phyloP scores from a whole-genome alignment of 2,329 filamentous ascomycete genomes.

The Penicillium glabrum region DNA sequence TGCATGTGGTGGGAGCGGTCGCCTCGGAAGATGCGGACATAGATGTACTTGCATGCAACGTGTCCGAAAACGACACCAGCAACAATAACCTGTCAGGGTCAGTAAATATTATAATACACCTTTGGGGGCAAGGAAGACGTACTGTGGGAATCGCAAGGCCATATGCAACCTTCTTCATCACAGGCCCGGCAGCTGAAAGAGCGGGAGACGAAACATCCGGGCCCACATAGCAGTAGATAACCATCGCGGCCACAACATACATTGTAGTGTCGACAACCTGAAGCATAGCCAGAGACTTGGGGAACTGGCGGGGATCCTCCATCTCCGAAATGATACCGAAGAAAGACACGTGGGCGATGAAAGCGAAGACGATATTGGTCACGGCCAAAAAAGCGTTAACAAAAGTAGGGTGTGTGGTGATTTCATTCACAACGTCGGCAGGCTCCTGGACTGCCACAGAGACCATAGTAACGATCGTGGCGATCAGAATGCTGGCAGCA shows the following conservation, averaged over 20 bases:
- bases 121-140: not conserved
- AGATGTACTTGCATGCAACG: constrained; percentile 65
- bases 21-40: constrained; percentile 57
- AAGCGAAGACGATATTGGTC: constrained; percentile 69
- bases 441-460: constrained; percentile 56
- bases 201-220: constrained; percentile 62
- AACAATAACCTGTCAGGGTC: constrained; percentile 53
- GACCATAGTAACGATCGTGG: constrained; percentile 65
- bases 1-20: constrained; percentile 55
- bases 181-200: constrained; percentile 58
- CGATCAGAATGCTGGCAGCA: constrained; percentile 61
- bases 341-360: constrained; percentile 63
- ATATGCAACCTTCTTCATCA: constrained; percentile 63
- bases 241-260: constrained; percentile 63
- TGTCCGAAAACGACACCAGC: constrained; percentile 68
- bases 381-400: constrained; percentile 43
- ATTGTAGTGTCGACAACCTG: constrained; percentile 59
- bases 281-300: constrained; percentile 61
- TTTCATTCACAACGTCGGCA: constrained; percentile 34
- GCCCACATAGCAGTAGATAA: constrained; percentile 68
- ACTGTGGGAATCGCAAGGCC: constrained; percentile 64
- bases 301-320: constrained; percentile 57
- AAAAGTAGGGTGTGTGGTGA: constrained; percentile 50
- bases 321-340: constrained; percentile 66
- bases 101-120: not conserved